Conservation (phyloP, 163 green algal genomes). For the Scenedesmus sp. region DNA sequence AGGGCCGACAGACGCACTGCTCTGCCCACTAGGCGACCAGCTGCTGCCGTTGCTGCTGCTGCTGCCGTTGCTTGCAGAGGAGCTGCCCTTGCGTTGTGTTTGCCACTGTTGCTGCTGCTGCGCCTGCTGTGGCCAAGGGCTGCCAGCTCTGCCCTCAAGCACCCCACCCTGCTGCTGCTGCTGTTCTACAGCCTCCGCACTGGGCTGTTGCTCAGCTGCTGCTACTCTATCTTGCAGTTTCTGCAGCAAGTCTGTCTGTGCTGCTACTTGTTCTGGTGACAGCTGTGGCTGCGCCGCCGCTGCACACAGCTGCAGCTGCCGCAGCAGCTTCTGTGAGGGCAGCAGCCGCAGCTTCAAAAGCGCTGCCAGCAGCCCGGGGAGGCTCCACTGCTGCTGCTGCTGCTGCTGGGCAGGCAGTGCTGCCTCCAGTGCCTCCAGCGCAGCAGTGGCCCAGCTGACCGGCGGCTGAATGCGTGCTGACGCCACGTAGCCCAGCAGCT, state of each 20-base stretch:
- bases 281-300: neutral
- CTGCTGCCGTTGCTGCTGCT: neutral
- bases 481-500: constrained; percentile 20
- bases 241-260: neutral
- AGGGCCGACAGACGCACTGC: neutral
- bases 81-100: neutral
- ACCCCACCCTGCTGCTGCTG: neutral
- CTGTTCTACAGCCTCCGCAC: neutral
- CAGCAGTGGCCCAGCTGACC: neutral
- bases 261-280: neutral
- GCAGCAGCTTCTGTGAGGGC: neutral
- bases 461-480: neutral
- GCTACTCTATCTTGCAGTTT: neutral
- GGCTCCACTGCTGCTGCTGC: neutral
- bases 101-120: neutral
- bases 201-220: neutral
- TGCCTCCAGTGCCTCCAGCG: neutral
- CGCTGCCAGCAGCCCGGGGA: neutral
- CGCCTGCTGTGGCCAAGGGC: neutral
- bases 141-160: neutral
- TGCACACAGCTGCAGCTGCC: neutral
- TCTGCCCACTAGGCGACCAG: neutral
- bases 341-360: neutral
- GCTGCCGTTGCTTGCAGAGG: neutral
- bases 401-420: neutral